Evolutionary conservation across 257 asterid genomes (phyloP).

Genomic region (Capsicum rhomboideum): DNA sequence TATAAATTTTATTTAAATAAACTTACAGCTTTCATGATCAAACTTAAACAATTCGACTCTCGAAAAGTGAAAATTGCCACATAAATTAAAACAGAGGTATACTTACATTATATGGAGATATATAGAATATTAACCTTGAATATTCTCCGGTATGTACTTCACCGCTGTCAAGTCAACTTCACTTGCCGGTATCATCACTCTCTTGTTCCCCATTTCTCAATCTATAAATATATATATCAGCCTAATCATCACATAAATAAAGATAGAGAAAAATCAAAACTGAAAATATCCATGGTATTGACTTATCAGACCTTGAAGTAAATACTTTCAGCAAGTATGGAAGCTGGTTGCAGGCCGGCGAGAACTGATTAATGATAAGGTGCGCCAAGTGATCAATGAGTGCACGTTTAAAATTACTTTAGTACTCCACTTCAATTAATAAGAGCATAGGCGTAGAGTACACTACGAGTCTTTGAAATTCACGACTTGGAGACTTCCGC

Average conservation of each 20-base stretch:
- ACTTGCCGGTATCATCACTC: constrained; percentile 66
- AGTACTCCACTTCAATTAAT: background rate
- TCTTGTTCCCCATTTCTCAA: constrained; percentile 55
- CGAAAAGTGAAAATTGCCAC: too few relatives aligned
- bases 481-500: background rate
- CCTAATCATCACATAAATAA: background rate
- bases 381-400: background rate
- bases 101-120: background rate
- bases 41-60: too few relatives aligned
- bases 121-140: constrained; percentile 41
- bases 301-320: background rate
- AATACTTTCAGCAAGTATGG: background rate
- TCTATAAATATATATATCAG: background rate
- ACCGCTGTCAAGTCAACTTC: constrained; percentile 65
- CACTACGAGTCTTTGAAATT: background rate
- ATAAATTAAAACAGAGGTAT: too few relatives aligned
- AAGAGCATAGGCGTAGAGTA: background rate
- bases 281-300: background rate
- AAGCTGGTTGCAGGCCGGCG: background rate
- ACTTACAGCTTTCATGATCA: too few relatives aligned
- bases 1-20: too few relatives aligned
- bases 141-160: constrained; percentile 44
- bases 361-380: background rate
- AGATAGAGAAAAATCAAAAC: background rate
- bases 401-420: background rate